Evolutionary conservation across 176 grass and related monocot genomes (phyloP), one percentile per base, ranked within the genome.

Genomic region (Paspalum vaginatum): DNA sequence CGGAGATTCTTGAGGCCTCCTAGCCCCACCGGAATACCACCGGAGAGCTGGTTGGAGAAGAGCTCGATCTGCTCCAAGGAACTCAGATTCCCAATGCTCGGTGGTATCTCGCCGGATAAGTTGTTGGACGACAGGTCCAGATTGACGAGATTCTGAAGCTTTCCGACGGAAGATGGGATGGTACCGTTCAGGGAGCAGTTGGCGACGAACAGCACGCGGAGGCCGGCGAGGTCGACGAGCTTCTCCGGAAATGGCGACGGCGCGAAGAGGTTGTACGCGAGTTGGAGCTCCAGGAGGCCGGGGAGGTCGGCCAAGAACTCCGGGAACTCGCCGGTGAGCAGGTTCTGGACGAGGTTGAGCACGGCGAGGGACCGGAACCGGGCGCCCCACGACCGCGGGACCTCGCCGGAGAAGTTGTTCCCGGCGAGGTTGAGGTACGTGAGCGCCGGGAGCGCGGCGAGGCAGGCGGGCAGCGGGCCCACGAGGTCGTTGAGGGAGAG

Each of bases 1-100:
- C 58, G 88, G 62, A 99, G 96, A 25, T 69, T 69, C 69, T 73
- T 48, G 57, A 95, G 87, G 12, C 80, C 52, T 12, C 86, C 89
- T 49, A 99, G 39, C 18, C 96, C 96, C 44, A 39, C 38, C 21
- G 96, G 96, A 49, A 99, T 85, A 7, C 62, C 13, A 2, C 96
- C 96, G 20, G 90, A 74, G 61, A 99, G 88, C 1, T 61, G 47
- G 82, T 99, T 99, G 1, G 37, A 24, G 88, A 83, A 99, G 17
- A 93, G 87, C 82, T 99, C 96, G 12, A 99, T 81, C 77, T 95
- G 96, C 71, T 95, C 72, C 50, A 86, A 50, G 38, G 76, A 86
- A 7, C 57, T 81, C 75, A 93, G 74, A 21, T 76, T 78, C 26
- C 81, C 42, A 38, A 99, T 45, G 42, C 75, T 86, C 0, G 7